phyloP scores from a whole-genome alignment of 345 rosid species.

The Hibiscus trionum region DNA sequence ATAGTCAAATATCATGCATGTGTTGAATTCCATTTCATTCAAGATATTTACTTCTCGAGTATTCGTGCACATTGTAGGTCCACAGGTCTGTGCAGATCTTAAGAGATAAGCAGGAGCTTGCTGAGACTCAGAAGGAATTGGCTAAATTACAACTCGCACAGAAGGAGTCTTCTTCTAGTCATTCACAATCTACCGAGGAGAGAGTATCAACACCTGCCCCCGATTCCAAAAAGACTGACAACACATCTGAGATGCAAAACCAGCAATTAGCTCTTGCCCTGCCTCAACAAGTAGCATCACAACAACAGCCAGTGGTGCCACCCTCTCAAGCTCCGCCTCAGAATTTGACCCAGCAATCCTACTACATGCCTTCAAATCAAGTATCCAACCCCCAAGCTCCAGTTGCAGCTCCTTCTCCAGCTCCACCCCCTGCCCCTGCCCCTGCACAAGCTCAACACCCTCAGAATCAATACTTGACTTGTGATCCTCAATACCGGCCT shows the following conservation, averaged over 20 bases:
- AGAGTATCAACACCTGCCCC: slow-evolving; percentile 49
- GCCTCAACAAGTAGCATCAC: slow-evolving; percentile 73
- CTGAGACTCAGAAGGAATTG: slow-evolving; percentile 85
- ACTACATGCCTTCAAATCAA: slow-evolving; percentile 54
- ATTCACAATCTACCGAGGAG: slow-evolving; percentile 69
- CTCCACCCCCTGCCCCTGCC: slow-evolving; percentile 17
- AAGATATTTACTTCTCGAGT: slow-evolving; percentile 2
- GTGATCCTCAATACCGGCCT: slow-evolving; percentile 61
- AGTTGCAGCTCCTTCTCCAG: slow-evolving; percentile 17
- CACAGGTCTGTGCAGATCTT: slow-evolving; percentile 96
- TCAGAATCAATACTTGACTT: slow-evolving; percentile 40
- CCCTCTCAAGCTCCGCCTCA: slow-evolving; percentile 44
- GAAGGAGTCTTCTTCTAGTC: slow-evolving; percentile 66
- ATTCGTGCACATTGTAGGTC: slow-evolving; percentile 46
- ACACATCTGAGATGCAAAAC: slow-evolving; percentile 47
- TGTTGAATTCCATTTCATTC: background rate
- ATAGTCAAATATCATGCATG: background rate
- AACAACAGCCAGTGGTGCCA: slow-evolving; percentile 46
- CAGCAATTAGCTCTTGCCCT: slow-evolving; percentile 90
- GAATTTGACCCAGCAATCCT: slow-evolving; percentile 53
- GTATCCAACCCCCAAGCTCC: slow-evolving; percentile 42
- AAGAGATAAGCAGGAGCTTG: slow-evolving; percentile 97
- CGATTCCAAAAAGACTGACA: slow-evolving; percentile 54
- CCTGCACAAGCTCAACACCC: slow-evolving; percentile 38
- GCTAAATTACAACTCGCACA: slow-evolving; percentile 87